A percentile compares a stretch with the other conserved stretches of the same genome.
Evolutionary conservation across 768 basidiomycete genomes (phyloP).

Genomic region (Mycena crocata): DNA sequence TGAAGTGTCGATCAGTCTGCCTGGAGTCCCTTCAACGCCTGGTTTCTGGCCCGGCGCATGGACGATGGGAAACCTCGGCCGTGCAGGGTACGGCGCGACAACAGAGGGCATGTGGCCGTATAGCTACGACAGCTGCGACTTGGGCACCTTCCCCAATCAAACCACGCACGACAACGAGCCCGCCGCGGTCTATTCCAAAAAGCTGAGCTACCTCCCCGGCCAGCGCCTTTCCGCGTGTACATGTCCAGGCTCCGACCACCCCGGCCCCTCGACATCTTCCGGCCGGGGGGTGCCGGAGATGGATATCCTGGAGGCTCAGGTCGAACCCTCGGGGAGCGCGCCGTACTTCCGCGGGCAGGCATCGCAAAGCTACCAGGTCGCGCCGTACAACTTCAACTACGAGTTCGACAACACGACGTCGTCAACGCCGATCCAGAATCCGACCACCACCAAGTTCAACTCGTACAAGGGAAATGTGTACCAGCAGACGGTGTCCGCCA

Average conservation of each 20-base stretch:
- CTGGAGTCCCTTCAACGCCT: slow-evolving; percentile 55
- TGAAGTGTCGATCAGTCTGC: slow-evolving; percentile 67
- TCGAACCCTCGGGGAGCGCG: slow-evolving; percentile 48
- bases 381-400: slow-evolving; percentile 70
- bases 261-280: slow-evolving; percentile 65
- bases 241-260: slow-evolving; percentile 74
- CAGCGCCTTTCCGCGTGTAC: slow-evolving; percentile 82
- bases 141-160: slow-evolving; percentile 84
- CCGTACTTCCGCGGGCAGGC: slow-evolving; percentile 56
- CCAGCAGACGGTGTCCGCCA: slow-evolving; percentile 68
- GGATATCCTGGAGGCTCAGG: slow-evolving; percentile 78
- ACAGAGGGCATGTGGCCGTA: slow-evolving; percentile 90
- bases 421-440: slow-evolving; percentile 56
- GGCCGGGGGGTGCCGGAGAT: slow-evolving; percentile 83
- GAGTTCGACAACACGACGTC: slow-evolving; percentile 57
- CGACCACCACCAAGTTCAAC: slow-evolving; percentile 58
- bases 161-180: slow-evolving; percentile 60
- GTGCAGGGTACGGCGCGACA: slow-evolving; percentile 83
- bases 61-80: slow-evolving; percentile 90
- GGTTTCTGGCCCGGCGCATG: slow-evolving; percentile 86
- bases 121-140: slow-evolving; percentile 72
- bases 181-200: slow-evolving; percentile 67
- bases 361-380: slow-evolving; percentile 71
- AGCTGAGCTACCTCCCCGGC: slow-evolving; percentile 81
- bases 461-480: slow-evolving; percentile 63